These are phyloP conservation scores for Metschnikowia lunata DNA, from an alignment of 805 yeast genomes.

Conservation along the genomic window DNA sequence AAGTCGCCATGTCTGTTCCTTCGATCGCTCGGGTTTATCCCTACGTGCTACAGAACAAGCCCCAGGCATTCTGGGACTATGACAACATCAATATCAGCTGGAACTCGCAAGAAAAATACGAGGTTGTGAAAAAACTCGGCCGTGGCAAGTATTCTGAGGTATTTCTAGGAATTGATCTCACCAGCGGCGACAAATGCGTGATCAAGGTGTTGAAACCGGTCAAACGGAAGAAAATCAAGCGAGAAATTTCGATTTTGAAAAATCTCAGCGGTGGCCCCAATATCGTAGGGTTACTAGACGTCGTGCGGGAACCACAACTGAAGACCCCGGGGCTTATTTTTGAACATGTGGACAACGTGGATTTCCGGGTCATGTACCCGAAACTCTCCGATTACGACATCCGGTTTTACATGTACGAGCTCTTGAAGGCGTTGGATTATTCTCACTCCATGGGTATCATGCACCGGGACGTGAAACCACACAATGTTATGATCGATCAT, in stretches of 20 bases:
- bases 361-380: constrained; percentile 83
- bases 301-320: constrained; percentile 81
- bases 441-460: constrained; percentile 92
- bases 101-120: constrained; percentile 84
- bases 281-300: constrained; percentile 68
- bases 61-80: constrained; percentile 80
- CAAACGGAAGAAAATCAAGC: constrained; percentile 83
- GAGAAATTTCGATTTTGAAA: constrained; percentile 84
- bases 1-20: constrained; percentile 21
- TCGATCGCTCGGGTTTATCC: constrained; percentile 76
- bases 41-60: constrained; percentile 71
- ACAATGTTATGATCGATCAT: constrained; percentile 91
- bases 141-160: constrained; percentile 94
- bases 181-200: constrained; percentile 63
- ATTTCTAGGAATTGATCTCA: constrained; percentile 72
- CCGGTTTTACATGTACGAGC: constrained; percentile 76
- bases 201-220: constrained; percentile 93
- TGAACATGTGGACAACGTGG: constrained; percentile 79
- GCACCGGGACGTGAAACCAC: constrained; percentile 94
- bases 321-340: constrained; percentile 87
- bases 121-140: constrained; percentile 78
- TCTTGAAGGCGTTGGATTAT: constrained; percentile 78
- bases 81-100: constrained; percentile 69
- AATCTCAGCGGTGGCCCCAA: constrained; percentile 83
- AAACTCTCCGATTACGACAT: constrained; percentile 71